Evolutionary conservation across 768 basidiomycete species (phyloP).

Genomic region (Mycena haematopus): DNA sequence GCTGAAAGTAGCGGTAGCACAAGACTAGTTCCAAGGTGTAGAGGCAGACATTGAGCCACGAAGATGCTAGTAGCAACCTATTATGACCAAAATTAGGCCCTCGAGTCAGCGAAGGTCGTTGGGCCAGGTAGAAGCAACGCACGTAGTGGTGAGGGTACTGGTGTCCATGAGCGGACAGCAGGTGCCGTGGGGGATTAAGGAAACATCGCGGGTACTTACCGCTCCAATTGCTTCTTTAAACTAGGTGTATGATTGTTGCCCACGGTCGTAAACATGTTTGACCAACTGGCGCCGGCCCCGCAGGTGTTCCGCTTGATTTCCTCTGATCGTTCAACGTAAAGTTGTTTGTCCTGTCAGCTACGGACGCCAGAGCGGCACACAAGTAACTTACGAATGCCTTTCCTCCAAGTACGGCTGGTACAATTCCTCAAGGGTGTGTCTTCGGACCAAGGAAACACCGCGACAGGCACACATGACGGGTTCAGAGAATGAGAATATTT

Average conservation of each 20-base stretch:
- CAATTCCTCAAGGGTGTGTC: too few relatives aligned
- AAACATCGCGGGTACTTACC: background rate
- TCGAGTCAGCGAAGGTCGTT: background rate
- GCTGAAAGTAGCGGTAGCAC: conserved; percentile 5
- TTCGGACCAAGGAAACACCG: too few relatives aligned
- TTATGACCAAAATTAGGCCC: too few relatives aligned
- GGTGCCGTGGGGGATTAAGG: background rate
- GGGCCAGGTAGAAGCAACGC: background rate
- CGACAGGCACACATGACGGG: too few relatives aligned
- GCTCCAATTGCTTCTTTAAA: background rate
- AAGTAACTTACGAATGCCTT: background rate
- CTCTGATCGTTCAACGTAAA: background rate
- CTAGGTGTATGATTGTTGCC: background rate
- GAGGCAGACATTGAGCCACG: conserved; percentile 11
- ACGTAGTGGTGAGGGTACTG: background rate
- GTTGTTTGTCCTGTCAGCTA: background rate
- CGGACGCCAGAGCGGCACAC: background rate
- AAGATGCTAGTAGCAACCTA: conserved; percentile 4
- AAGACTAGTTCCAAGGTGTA: conserved; percentile 6
- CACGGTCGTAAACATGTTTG: background rate
- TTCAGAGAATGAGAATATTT: too few relatives aligned
- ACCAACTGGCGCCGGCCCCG: background rate
- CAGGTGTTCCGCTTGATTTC: background rate
- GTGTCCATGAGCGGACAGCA: conserved; percentile 4
- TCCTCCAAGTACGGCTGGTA: background rate